phyloP scores from a whole-genome alignment of 1,284 basidiomycete genomes.

The Ganoderma meredithae region DNA sequence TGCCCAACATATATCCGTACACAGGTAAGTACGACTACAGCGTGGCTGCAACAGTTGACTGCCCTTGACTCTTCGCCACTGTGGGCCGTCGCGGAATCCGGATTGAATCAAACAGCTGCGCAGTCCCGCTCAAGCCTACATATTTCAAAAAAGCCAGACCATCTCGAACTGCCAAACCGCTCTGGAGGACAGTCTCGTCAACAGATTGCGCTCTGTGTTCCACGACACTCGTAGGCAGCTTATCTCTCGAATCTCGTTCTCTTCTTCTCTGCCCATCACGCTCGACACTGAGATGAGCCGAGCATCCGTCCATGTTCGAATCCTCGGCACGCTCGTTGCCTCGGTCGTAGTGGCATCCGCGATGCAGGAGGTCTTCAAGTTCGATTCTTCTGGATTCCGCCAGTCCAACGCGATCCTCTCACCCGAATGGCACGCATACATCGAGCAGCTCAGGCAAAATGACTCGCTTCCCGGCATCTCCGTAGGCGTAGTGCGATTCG shows the following conservation, averaged over 20 bases:
- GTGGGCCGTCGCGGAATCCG: neutral
- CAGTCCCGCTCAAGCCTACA: neutral
- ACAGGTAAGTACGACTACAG: no score
- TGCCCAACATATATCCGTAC: no score
- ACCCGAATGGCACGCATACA: slow-evolving; percentile 14
- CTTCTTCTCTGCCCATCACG: neutral
- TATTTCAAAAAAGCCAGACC: neutral
- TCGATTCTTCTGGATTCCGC: neutral
- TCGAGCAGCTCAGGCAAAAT: slow-evolving; percentile 29
- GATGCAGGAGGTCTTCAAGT: neutral
- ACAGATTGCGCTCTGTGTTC: neutral
- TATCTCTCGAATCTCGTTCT: neutral
- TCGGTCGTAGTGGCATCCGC: neutral
- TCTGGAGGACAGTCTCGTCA: no score
- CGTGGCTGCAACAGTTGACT: neutral
- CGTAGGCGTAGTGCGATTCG: slow-evolving; percentile 33
- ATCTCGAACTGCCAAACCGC: no score
- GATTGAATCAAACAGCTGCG: neutral
- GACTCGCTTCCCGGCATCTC: slow-evolving; percentile 33
- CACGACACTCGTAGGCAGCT: neutral
- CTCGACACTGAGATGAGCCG: neutral
- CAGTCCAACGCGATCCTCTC: slow-evolving; percentile 11
- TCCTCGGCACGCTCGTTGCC: neutral
- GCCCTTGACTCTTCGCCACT: neutral
- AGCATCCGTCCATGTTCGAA: neutral